Evolutionary conservation across 140 eudicot genomes (phyloP), one percentile per base, ranked within the genome.

Genomic region (Anethum foeniculum): DNA sequence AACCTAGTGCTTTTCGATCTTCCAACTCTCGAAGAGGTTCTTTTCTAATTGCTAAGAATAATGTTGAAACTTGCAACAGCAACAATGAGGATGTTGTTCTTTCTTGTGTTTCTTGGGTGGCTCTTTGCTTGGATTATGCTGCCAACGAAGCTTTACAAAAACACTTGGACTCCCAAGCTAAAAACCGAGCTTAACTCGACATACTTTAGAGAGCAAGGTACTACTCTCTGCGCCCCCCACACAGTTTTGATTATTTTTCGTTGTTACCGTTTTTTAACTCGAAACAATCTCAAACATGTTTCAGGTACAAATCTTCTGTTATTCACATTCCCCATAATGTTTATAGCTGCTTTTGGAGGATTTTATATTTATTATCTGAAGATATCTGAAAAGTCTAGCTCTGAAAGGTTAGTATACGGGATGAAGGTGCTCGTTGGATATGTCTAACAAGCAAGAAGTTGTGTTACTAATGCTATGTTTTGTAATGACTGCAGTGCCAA

Each of bases 261-360:
- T 71, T 56, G 73, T 30, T 85, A 23, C 41, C 15, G 38, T 54
- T 77, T 65, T 58, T 3, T 32, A 34, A 58, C 18, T 71, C 14
- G 27, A 34, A 21, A 12, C 39, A 49, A 43, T 72, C 78, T 43
- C 30, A 74, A 75, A 75, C 30, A 75, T 38, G 16, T 84, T 85
- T 69, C 90, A 90, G 97, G 97, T 82, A 86, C 85, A 68, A 92
- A 90, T 87, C 93, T 92, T 80, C 71, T 87, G 76, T 83, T 92
- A 73, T 89, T 90, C 77, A 82, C 93, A 39, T 90, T 92, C 81
- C 97, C 97, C 7, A 46, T 90, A 9, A 90, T 92, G 90, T 80
- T 92, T 47, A 76, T 92, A 39, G 88, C 96, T 52, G 88, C 88
- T 73, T 65, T 90, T 75, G 96, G 97, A 32, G 88, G 96, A 71